Percentiles rank a stretch among this genome's conserved stretches.
These are phyloP conservation scores for Ophiostoma himal-ulmi DNA, from an alignment of 2,329 filamentous ascomycete species.

Conservation along the genomic window DNA sequence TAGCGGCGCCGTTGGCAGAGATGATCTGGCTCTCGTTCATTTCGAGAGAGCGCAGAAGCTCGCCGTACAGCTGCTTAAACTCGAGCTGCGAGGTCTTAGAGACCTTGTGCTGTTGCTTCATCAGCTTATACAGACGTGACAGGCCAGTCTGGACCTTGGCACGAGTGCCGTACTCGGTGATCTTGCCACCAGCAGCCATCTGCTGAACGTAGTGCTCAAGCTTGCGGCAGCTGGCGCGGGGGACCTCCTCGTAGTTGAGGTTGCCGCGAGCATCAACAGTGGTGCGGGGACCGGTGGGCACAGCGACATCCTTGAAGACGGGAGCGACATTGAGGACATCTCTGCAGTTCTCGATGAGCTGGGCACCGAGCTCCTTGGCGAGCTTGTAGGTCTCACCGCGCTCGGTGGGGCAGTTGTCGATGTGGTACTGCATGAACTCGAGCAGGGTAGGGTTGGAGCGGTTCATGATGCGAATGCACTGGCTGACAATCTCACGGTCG, in stretches of 20 bases:
- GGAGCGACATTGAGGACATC: conserved; percentile 79
- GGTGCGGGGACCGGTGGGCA: conserved; percentile 88
- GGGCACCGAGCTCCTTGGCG: conserved; percentile 88
- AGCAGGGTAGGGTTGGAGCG: conserved; percentile 91
- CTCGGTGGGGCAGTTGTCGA: conserved; percentile 95
- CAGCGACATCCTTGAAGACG: conserved; percentile 89
- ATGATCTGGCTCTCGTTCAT: conserved; percentile 99
- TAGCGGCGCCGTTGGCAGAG: conserved; percentile 47
- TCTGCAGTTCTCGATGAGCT: conserved; percentile 95
- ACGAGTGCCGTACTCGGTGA: conserved; percentile 96
- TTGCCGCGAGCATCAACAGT: conserved; percentile 90
- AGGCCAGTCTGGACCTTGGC: conserved; percentile 97
- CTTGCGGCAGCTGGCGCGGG: conserved; percentile 85
- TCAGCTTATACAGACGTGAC: conserved; percentile 92
- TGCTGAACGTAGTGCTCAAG: conserved; percentile 97
- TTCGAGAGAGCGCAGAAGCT: conserved; percentile 85
- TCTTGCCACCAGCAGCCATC: conserved; percentile 97
- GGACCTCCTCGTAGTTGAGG: conserved; percentile 83
- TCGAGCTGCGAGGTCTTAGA: conserved; percentile 94
- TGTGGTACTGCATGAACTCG: conserved; percentile 99
- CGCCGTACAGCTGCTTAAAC: conserved; percentile 91
- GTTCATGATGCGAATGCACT: conserved; percentile 99
- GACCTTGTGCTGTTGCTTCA: conserved; percentile 95
- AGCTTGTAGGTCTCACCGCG: conserved; percentile 95
- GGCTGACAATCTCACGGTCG: conserved; percentile 95